A percentile compares a stretch with the other conserved stretches of the same genome.
Conservation (phyloP, 2,329 filamentous ascomycete species). For the Neonectria ditissima region DNA sequence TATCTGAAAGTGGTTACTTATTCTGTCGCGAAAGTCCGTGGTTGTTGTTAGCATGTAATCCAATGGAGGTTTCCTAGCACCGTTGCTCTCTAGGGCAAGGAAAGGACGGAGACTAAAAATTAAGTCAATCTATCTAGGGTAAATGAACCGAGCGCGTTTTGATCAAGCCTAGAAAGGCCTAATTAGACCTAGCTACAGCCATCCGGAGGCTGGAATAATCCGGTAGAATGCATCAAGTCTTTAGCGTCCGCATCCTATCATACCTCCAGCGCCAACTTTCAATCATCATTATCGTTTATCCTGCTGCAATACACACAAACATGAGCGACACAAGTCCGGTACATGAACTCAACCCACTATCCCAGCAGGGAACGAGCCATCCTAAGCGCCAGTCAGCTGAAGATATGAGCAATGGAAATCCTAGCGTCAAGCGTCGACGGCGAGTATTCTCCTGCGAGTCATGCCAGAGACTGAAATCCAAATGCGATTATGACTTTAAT, state of each 20-base stretch:
- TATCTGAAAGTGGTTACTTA: too few species aligned
- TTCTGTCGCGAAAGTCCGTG: too few species aligned
- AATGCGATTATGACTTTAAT: conserved; percentile 9
- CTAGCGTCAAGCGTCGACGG: not conserved
- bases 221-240: not conserved
- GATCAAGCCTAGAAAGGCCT: not conserved
- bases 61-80: too few species aligned
- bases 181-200: not conserved
- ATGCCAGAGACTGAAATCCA: conserved; percentile 14
- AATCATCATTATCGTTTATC: not conserved
- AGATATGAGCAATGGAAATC: not conserved
- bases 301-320: not conserved
- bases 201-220: not conserved
- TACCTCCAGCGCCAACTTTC: not conserved
- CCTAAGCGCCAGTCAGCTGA: not conserved
- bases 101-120: too few species aligned
- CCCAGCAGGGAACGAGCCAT: not conserved
- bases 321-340: not conserved
- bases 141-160: not conserved
- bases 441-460: conserved; percentile 12
- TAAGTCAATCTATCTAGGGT: too few species aligned
- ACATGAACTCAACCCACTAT: not conserved
- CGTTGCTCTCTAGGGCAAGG: too few species aligned
- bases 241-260: not conserved
- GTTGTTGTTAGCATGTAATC: too few species aligned